phyloP scores from a whole-genome alignment of 495 filamentous ascomycete genomes.

The Trichoderma erinaceum region DNA sequence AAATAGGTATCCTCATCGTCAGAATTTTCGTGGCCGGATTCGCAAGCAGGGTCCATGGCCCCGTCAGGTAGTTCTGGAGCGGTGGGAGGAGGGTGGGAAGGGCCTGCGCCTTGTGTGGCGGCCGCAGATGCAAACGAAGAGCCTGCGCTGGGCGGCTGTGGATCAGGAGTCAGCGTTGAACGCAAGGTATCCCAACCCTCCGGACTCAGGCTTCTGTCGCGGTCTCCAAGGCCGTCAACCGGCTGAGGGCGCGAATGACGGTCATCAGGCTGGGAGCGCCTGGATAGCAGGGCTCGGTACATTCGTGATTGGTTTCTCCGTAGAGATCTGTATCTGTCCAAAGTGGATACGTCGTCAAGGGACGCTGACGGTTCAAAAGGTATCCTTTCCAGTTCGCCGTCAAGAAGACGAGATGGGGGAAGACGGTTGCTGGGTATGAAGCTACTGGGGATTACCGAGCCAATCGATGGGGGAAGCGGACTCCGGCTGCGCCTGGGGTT shows the following conservation, averaged over 20 bases:
- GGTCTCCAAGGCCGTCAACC: slow-evolving; percentile 74
- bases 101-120: slow-evolving; percentile 36
- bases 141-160: slow-evolving; percentile 68
- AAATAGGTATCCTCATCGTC: slow-evolving; percentile 31
- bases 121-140: slow-evolving; percentile 72
- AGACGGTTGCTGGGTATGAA: no score
- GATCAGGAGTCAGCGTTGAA: slow-evolving; percentile 73
- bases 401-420: background rate
- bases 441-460: no score
- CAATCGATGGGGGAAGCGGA: no score
- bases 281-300: background rate
- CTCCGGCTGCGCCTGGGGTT: background rate
- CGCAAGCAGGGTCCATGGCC: slow-evolving; percentile 31
- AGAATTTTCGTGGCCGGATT: slow-evolving; percentile 33
- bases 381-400: background rate
- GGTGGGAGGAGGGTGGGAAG: slow-evolving; percentile 34
- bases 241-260: background rate
- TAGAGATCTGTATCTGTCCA: background rate
- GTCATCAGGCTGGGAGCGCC: background rate
- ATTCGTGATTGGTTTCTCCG: background rate
- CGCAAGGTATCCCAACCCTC: slow-evolving; percentile 77
- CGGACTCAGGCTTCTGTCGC: slow-evolving; percentile 73
- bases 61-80: slow-evolving; percentile 29
- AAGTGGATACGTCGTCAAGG: background rate
- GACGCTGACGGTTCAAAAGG: background rate